phyloP scores from a whole-genome alignment of 805 yeast genomes.

The Saturnispora diversa region DNA sequence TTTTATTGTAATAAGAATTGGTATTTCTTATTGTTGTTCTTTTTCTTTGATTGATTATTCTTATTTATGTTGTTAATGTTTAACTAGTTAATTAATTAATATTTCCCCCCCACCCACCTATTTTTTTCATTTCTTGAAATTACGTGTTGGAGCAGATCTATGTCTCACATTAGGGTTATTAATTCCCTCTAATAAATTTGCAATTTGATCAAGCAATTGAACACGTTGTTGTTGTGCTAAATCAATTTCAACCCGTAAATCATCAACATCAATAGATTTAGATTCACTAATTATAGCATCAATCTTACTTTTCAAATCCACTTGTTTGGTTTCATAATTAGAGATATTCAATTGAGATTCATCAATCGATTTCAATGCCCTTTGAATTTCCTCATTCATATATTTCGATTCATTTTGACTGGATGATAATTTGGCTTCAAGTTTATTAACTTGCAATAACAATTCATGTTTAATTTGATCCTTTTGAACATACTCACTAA shows the following conservation, averaged over 20 bases:
- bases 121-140: neutral
- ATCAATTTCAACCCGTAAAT: neutral
- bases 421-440: slow-evolving; percentile 38
- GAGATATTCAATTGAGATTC: slow-evolving; percentile 35
- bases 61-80: neutral
- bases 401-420: slow-evolving; percentile 54
- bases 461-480: slow-evolving; percentile 39
- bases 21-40: neutral
- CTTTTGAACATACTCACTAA: slow-evolving; percentile 27
- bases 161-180: slow-evolving; percentile 10
- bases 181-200: slow-evolving; percentile 4
- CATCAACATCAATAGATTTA: neutral
- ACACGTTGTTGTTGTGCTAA: slow-evolving; percentile 1
- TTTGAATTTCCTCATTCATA: slow-evolving; percentile 49
- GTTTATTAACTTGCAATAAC: slow-evolving; percentile 37
- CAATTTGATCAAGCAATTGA: neutral
- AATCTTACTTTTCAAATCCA: slow-evolving; percentile 11
- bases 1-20: slow-evolving; percentile 20
- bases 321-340: slow-evolving; percentile 13
- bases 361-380: slow-evolving; percentile 41
- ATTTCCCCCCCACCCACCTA: neutral
- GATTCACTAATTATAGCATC: slow-evolving; percentile 12
- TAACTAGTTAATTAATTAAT: neutral
- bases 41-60: neutral
- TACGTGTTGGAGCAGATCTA: slow-evolving; percentile 8